These are phyloP conservation scores for Poteriospumella lacustris DNA, from an alignment of 108 stramenopile genomes.

Conservation along the genomic window DNA sequence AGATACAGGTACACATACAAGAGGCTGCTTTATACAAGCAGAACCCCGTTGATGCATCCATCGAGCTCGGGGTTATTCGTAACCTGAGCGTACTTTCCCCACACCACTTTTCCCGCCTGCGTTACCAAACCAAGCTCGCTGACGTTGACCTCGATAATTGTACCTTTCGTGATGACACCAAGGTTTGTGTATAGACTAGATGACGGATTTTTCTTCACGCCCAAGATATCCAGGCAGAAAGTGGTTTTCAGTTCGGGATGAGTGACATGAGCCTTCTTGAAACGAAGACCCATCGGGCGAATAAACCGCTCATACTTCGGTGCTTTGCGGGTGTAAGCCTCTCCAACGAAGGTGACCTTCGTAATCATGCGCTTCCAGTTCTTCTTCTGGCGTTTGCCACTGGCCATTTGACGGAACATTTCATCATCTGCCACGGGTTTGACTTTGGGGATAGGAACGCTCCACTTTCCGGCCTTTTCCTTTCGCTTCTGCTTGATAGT, in stretches of 20 bases:
- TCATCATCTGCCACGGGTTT: slow-evolving; percentile 98
- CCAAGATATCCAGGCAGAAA: slow-evolving; percentile 93
- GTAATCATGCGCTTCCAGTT: slow-evolving; percentile 96
- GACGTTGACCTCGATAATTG: slow-evolving; percentile 97
- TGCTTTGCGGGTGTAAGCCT: slow-evolving; percentile 91
- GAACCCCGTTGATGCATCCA: slow-evolving; percentile 81
- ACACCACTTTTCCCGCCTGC: slow-evolving; percentile 93
- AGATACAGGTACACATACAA: too few relatives aligned
- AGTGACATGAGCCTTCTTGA: slow-evolving; percentile 98
- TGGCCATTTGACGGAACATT: slow-evolving; percentile 91
- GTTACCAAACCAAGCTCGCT: slow-evolving; percentile 95
- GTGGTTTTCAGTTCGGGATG: slow-evolving; percentile 98
- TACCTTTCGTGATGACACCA: slow-evolving; percentile 98
- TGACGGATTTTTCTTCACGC: slow-evolving; percentile 98
- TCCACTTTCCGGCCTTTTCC: slow-evolving; percentile 99
- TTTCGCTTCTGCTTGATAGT: slow-evolving; percentile 99
- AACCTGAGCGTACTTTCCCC: slow-evolving; percentile 98
- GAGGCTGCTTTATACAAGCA: slow-evolving; percentile 81
- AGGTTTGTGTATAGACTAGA: slow-evolving; percentile 82
- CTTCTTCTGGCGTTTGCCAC: slow-evolving; percentile 72
- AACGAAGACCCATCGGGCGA: slow-evolving; percentile 88
- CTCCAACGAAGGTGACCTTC: slow-evolving; percentile 95
- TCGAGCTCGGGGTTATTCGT: slow-evolving; percentile 95
- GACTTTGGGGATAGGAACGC: slow-evolving; percentile 94
- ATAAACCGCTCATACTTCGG: slow-evolving; percentile 99